These are phyloP conservation scores for Hamamelis virginiana DNA, from an alignment of 164 flowering plant genomes.

Conservation along the genomic window DNA sequence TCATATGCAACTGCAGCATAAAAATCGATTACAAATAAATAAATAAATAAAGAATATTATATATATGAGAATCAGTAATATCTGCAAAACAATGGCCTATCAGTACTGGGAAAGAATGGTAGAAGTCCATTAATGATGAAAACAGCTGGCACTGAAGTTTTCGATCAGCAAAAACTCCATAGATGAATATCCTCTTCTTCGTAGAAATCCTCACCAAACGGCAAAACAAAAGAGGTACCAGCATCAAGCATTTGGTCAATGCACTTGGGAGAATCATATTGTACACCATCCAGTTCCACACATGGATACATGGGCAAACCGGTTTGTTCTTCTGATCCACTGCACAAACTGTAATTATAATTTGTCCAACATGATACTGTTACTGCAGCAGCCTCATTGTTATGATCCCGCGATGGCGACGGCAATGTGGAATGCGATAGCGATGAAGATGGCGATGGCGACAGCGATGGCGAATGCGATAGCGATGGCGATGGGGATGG, in stretches of 20 bases:
- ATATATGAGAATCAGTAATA: conserved; percentile 22
- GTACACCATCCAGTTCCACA: conserved; percentile 19
- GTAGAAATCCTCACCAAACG: conserved; percentile 20
- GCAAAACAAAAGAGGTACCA: conserved; percentile 7
- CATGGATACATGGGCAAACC: conserved; percentile 13
- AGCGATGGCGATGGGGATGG: conserved; percentile 1
- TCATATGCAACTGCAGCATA: no score
- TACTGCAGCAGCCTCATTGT: conserved; percentile 10
- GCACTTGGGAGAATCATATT: conserved; percentile 23
- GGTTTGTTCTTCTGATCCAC: conserved; percentile 16
- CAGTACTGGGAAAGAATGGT: background rate
- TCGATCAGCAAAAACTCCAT: conserved; percentile 39
- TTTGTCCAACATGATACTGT: conserved; percentile 11
- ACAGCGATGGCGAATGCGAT: background rate
- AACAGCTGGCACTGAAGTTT: background rate
- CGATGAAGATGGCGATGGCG: conserved; percentile 8
- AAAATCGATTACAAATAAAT: no score
- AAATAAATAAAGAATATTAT: background rate
- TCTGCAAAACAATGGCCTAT: background rate
- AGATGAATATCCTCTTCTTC: conserved; percentile 29
- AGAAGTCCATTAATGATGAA: conserved; percentile 2
- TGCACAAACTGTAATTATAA: no score
- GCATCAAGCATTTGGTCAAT: conserved; percentile 18
- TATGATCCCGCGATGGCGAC: conserved; percentile 5
- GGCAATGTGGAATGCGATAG: background rate